Percentiles rank a stretch among this genome's conserved stretches.
phyloP scores from a whole-genome alignment of 106 monocot genomes.

The Dendrobium catenatum region DNA sequence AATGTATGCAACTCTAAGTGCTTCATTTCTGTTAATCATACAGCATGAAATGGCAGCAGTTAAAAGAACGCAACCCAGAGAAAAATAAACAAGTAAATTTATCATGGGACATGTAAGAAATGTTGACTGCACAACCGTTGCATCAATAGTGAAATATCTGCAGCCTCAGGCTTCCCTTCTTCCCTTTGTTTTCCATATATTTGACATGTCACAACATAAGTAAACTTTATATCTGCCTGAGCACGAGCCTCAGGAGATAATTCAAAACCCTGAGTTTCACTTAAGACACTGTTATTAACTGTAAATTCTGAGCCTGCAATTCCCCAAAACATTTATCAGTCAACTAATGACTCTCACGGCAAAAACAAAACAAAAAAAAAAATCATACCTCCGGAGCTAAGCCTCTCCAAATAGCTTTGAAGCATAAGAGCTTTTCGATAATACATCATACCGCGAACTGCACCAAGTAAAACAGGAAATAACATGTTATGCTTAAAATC shows the following conservation, averaged over 20 bases:
- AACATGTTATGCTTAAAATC: neutral
- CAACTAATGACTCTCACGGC: neutral
- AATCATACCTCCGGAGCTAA: slow-evolving; percentile 25
- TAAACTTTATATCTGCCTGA: slow-evolving; percentile 73
- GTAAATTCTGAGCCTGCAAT: slow-evolving; percentile 26
- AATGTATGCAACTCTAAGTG: slow-evolving; percentile 82
- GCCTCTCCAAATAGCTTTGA: slow-evolving; percentile 75
- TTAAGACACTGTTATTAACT: slow-evolving; percentile 9
- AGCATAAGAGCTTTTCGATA: slow-evolving; percentile 81
- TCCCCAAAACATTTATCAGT: neutral
- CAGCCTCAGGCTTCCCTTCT: slow-evolving; percentile 60
- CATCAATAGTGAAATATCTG: slow-evolving; percentile 78
- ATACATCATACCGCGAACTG: slow-evolving; percentile 93
- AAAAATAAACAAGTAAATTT: neutral
- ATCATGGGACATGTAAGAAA: neutral
- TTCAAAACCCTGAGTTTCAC: slow-evolving; percentile 68
- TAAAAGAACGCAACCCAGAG: neutral
- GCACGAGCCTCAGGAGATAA: slow-evolving; percentile 76
- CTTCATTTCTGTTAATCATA: slow-evolving; percentile 52
- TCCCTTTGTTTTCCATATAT: slow-evolving; percentile 85
- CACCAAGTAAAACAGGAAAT: slow-evolving; percentile 1
- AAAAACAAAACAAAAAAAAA: neutral
- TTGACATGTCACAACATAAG: slow-evolving; percentile 87
- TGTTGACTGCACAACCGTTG: slow-evolving; percentile 35
- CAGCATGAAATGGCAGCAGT: neutral